Conservation (phyloP, 2,329 filamentous ascomycete species). For the Ambrosiella cleistominuta region DNA sequence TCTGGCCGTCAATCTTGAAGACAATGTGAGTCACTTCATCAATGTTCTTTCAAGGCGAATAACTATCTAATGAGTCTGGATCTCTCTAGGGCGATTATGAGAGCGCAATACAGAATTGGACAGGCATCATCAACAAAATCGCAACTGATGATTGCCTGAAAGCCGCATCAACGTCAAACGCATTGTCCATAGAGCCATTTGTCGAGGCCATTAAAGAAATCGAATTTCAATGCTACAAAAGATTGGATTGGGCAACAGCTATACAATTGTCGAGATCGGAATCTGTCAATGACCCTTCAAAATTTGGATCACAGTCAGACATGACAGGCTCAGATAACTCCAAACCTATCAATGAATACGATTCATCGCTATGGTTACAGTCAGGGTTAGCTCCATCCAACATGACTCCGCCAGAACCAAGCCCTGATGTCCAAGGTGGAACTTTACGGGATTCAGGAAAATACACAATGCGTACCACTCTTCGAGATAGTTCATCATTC, state of each 20-base stretch:
- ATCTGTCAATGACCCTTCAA: not conserved
- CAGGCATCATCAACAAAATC: not conserved
- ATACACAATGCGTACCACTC: constrained; percentile 43
- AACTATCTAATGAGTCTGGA: not conserved
- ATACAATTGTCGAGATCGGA: constrained; percentile 45
- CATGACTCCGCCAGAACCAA: not conserved
- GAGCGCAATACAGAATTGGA: constrained; percentile 80
- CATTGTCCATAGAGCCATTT: constrained; percentile 69
- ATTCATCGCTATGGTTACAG: no score
- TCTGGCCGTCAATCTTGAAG: not conserved
- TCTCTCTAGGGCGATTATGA: constrained; percentile 59
- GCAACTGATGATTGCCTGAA: not conserved
- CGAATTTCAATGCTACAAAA: constrained; percentile 82
- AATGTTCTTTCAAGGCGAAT: not conserved
- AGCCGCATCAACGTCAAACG: constrained; percentile 33
- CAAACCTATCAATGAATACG: no score
- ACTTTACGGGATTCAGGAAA: constrained; percentile 34
- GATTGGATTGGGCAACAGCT: constrained; percentile 74
- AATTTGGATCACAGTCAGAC: not conserved
- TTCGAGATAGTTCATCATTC: constrained; percentile 31
- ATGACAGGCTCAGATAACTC: no score
- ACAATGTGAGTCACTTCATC: not conserved
- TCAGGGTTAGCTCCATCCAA: not conserved
- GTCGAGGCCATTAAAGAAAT: constrained; percentile 66
- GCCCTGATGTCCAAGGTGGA: no score